Evolutionary conservation across 2,329 filamentous ascomycete species (phyloP).

Genomic region (Karstenula rhodostoma): DNA sequence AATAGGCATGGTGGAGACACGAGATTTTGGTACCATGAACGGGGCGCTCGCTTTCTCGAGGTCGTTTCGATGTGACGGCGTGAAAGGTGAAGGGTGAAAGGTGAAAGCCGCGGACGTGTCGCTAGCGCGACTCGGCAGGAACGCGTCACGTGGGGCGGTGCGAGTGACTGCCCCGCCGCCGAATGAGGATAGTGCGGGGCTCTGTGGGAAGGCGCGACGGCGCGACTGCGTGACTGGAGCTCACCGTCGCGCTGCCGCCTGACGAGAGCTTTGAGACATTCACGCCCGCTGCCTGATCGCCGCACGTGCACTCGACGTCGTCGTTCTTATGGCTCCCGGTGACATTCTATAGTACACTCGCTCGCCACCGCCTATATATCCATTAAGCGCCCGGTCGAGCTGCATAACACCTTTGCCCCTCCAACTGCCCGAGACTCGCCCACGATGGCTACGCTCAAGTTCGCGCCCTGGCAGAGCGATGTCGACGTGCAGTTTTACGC

Average conservation of each 20-base stretch:
- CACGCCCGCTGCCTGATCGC: slow-evolving; percentile 33
- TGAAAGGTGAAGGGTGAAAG: not conserved
- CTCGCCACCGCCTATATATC: not conserved
- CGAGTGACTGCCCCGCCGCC: slow-evolving; percentile 9
- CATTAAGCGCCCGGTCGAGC: slow-evolving; percentile 1
- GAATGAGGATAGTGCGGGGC: slow-evolving; percentile 11
- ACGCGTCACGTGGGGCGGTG: not conserved
- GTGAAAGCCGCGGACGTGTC: not conserved
- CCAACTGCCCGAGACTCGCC: not conserved
- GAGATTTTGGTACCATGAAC: not conserved
- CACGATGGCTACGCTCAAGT: slow-evolving; percentile 66
- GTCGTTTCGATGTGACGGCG: not conserved
- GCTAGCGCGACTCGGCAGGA: not conserved
- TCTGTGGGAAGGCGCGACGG: not conserved
- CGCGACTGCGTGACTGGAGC: not conserved
- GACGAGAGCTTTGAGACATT: slow-evolving; percentile 27
- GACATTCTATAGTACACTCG: slow-evolving; percentile 16
- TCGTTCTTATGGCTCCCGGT: slow-evolving; percentile 30
- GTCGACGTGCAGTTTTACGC: slow-evolving; percentile 96
- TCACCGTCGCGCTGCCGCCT: slow-evolving; percentile 3
- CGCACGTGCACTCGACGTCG: slow-evolving; percentile 24
- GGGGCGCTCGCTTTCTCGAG: not conserved
- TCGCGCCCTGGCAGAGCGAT: slow-evolving; percentile 90
- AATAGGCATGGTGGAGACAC: not conserved
- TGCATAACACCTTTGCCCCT: not conserved